A percentile compares a stretch with the other conserved stretches of the same genome.
Evolutionary conservation across 768 basidiomycete species (phyloP).

Genomic region (Rhizopogon vinicolor): DNA sequence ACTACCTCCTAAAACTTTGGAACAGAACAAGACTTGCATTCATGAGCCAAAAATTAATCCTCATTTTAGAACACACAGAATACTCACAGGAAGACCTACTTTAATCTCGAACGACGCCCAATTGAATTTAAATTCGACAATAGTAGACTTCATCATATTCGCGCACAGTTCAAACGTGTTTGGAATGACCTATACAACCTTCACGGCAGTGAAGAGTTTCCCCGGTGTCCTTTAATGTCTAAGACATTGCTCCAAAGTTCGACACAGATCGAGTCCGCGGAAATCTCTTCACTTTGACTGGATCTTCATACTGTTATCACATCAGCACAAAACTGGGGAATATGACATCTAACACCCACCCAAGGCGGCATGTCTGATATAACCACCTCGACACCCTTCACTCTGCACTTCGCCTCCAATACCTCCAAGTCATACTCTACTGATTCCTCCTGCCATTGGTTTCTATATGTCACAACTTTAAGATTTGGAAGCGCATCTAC

Average conservation of each 20-base stretch:
- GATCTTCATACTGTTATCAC: too few relatives aligned
- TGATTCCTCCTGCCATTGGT: slow-evolving; percentile 6
- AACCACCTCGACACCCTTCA: slow-evolving; percentile 24
- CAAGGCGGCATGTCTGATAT: slow-evolving; percentile 7
- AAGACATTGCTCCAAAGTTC: slow-evolving; percentile 33
- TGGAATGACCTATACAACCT: neutral
- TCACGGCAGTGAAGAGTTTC: neutral
- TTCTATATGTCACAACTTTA: slow-evolving; percentile 32
- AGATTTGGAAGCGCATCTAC: slow-evolving; percentile 24
- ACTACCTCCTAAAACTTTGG: too few relatives aligned
- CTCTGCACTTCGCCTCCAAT: slow-evolving; percentile 24
- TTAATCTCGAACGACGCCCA: too few relatives aligned
- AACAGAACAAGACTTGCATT: too few relatives aligned
- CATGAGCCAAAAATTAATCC: too few relatives aligned
- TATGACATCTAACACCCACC: slow-evolving; percentile 10
- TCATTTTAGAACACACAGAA: too few relatives aligned
- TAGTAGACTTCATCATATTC: too few relatives aligned
- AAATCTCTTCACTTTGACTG: slow-evolving; percentile 17
- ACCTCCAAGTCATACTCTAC: neutral
- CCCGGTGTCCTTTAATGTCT: neutral
- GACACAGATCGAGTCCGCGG: slow-evolving; percentile 32
- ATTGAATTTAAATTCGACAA: neutral
- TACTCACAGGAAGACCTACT: too few relatives aligned
- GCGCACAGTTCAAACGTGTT: neutral
- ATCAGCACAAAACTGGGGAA: slow-evolving; percentile 1